These are phyloP conservation scores for Phytophthora meadii DNA, from an alignment of 352 stramenopile genomes.

Conservation along the genomic window DNA sequence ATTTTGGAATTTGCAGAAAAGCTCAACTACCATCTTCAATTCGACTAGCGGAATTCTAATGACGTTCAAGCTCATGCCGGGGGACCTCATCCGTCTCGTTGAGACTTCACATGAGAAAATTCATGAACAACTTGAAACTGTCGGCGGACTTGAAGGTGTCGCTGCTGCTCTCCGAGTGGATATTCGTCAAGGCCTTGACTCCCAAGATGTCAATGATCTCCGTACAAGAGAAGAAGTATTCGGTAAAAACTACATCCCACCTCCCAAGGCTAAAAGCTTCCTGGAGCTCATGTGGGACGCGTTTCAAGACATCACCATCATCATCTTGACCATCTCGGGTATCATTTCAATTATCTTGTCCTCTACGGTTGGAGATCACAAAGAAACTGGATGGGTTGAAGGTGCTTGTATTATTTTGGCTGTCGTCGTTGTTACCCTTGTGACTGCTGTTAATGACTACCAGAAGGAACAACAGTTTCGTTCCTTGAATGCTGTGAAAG, in stretches of 20 bases:
- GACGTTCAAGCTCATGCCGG: slow-evolving; percentile 51
- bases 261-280: slow-evolving; percentile 57
- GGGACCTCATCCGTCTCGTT: slow-evolving; percentile 67
- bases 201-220: slow-evolving; percentile 43
- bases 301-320: slow-evolving; percentile 90
- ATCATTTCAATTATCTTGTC: slow-evolving; percentile 81
- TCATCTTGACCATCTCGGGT: slow-evolving; percentile 86
- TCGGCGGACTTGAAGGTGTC: slow-evolving; percentile 58
- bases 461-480: slow-evolving; percentile 91
- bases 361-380: slow-evolving; percentile 50
- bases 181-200: slow-evolving; percentile 53
- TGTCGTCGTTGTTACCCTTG: slow-evolving; percentile 85
- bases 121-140: slow-evolving; percentile 35
- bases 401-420: slow-evolving; percentile 89
- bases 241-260: slow-evolving; percentile 66
- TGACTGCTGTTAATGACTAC: slow-evolving; percentile 91
- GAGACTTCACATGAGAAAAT: slow-evolving; percentile 64
- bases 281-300: slow-evolving; percentile 88
- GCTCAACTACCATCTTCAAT: not conserved
- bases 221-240: slow-evolving; percentile 49
- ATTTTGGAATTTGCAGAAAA: slow-evolving; percentile 6
- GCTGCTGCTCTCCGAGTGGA: slow-evolving; percentile 52
- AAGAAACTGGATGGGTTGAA: slow-evolving; percentile 82
- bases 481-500: slow-evolving; percentile 79
- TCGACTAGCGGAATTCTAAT: slow-evolving; percentile 13